Percentiles rank a stretch among this genome's conserved stretches.
Evolutionary conservation across 2,329 filamentous ascomycete species (phyloP).

Genomic region (Fusarium hainanense): DNA sequence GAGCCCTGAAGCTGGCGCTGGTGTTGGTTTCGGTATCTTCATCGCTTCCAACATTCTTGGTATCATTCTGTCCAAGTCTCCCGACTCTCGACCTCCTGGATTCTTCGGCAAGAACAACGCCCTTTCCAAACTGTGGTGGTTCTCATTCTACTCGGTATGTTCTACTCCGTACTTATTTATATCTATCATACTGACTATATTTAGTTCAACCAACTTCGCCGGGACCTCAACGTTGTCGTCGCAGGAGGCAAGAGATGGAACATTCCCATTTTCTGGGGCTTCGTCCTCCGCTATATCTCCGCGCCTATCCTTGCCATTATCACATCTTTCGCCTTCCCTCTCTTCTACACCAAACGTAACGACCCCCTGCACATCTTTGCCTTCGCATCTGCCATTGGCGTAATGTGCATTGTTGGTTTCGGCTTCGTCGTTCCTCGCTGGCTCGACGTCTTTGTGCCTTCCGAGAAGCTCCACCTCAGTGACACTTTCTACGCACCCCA

Average conservation of each 20-base stretch:
- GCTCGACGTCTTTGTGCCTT: neutral
- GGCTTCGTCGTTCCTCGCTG: neutral
- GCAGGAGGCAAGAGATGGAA: neutral
- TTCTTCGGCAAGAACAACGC: neutral
- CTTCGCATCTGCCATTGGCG: accelerated
- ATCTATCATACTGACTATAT: neutral
- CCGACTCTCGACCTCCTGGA: neutral
- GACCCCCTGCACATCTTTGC: neutral
- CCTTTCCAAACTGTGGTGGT: neutral
- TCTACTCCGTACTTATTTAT: neutral
- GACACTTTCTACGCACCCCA: neutral
- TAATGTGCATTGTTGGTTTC: neutral
- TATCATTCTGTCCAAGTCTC: neutral
- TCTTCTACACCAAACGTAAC: neutral
- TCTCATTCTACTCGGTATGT: neutral
- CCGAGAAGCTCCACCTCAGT: neutral
- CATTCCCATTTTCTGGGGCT: neutral
- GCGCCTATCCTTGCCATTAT: neutral
- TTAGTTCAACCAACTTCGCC: neutral
- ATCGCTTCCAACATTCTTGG: neutral
- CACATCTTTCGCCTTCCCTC: neutral
- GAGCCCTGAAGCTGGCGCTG: neutral
- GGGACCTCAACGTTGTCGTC: neutral
- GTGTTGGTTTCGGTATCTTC: neutral
- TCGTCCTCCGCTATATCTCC: neutral